Evolutionary conservation across 768 basidiomycete genomes (phyloP).

Genomic region (Ramaria sp.): DNA sequence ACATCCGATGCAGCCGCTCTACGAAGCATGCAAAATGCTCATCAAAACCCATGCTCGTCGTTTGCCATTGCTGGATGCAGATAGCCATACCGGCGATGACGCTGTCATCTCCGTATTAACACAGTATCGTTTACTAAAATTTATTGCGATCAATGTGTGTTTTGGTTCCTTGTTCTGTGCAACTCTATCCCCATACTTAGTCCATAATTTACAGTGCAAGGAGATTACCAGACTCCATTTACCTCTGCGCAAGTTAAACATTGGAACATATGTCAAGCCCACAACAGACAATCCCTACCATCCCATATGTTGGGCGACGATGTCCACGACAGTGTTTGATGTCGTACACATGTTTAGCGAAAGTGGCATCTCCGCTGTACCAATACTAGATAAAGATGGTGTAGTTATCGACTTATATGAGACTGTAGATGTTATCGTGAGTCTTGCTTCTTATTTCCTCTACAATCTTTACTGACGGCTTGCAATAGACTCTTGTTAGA

Average conservation of each 20-base stretch:
- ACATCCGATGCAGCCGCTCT: conserved; percentile 79
- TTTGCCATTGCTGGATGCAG: conserved; percentile 85
- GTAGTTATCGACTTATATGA: conserved; percentile 95
- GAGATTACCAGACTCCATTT: conserved; percentile 76
- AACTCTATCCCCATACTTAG: neutral
- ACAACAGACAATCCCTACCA: conserved; percentile 59
- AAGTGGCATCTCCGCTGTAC: conserved; percentile 90
- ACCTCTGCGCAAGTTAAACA: conserved; percentile 75
- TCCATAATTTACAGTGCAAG: conserved; percentile 49
- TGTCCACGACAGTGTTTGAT: conserved; percentile 89
- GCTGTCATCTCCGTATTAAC: conserved; percentile 93
- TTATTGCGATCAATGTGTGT: conserved; percentile 91
- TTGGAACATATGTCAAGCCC: conserved; percentile 79
- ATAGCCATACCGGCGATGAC: conserved; percentile 90
- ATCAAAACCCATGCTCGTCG: conserved; percentile 94
- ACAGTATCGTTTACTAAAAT: conserved; percentile 96
- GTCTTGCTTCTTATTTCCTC: conserved; percentile 21
- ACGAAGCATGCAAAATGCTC: conserved; percentile 80
- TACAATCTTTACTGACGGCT: neutral
- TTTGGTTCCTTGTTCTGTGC: conserved; percentile 2
- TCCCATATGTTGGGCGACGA: conserved; percentile 86
- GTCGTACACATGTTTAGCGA: conserved; percentile 99
- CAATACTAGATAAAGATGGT: conserved; percentile 87
- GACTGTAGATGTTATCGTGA: conserved; percentile 96
- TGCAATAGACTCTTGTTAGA: conserved; percentile 76